Conservation (phyloP, 2,329 filamentous ascomycete species). For the Pseudomassariella vexata region DNA sequence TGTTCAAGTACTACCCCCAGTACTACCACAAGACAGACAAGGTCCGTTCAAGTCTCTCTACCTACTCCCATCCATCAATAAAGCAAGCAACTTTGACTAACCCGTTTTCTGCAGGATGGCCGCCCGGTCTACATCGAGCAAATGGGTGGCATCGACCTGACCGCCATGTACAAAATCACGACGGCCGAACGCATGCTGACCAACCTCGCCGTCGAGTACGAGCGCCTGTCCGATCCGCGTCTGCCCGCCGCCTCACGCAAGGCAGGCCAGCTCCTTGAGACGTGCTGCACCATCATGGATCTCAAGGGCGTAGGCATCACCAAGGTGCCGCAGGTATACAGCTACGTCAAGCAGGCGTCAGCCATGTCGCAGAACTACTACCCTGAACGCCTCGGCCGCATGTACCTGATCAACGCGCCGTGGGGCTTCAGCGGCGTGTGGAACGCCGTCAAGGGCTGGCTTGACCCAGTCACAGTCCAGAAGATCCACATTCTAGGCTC, state of each 20-base stretch:
- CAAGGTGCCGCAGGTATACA: conserved; percentile 78
- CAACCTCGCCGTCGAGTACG: conserved; percentile 96
- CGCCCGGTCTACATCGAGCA: conserved; percentile 97
- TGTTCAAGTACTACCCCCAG: conserved; percentile 92
- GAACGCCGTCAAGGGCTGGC: conserved; percentile 81
- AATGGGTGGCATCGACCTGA: conserved; percentile 87
- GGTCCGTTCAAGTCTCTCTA: conserved; percentile 33
- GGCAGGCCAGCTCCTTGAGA: conserved; percentile 83
- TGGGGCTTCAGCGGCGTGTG: conserved; percentile 92
- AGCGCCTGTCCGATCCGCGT: conserved; percentile 88
- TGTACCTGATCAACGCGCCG: conserved; percentile 97
- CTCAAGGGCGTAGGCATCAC: conserved; percentile 86
- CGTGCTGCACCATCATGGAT: conserved; percentile 98
- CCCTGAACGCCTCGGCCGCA: conserved; percentile 88
- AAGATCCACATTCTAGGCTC: conserved; percentile 91
- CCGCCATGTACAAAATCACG: conserved; percentile 88
- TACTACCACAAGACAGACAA: conserved; percentile 98
- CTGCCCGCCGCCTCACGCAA: conserved; percentile 95
- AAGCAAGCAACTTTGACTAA: too few species aligned
- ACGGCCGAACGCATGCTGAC: conserved; percentile 88
- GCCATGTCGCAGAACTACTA: conserved; percentile 98
- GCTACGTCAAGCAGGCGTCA: conserved; percentile 79
- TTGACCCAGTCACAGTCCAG: conserved; percentile 91
- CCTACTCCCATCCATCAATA: too few species aligned
- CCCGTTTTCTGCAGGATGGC: conserved; percentile 61